phyloP scores from a whole-genome alignment of 2,329 filamentous ascomycete species.

The Hypoxylon sp. region DNA sequence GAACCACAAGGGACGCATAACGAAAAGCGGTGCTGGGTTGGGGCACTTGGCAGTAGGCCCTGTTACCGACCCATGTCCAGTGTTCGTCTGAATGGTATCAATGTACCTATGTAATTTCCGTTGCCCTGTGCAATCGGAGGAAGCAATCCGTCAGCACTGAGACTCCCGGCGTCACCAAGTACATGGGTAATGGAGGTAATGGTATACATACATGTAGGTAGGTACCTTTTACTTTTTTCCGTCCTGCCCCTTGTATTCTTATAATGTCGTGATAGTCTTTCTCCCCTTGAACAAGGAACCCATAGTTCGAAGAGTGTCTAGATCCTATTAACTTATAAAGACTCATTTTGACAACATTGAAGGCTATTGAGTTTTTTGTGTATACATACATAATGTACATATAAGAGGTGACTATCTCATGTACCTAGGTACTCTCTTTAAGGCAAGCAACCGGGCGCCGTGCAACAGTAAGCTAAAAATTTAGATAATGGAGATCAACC shows the following conservation, averaged over 20 bases:
- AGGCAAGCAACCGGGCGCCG: constrained; percentile 12
- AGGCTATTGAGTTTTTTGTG: constrained; percentile 6
- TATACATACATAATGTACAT: no score
- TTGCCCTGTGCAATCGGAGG: constrained; percentile 47
- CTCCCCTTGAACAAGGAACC: constrained; percentile 7
- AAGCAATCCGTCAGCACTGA: constrained; percentile 32
- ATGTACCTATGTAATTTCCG: constrained; percentile 44
- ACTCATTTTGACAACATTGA: not conserved
- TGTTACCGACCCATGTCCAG: constrained; percentile 7
- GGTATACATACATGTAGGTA: not conserved
- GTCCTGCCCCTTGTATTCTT: constrained; percentile 18
- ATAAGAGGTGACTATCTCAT: not conserved
- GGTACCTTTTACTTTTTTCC: constrained; percentile 8
- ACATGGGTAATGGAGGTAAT: not conserved
- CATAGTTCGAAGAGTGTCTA: constrained; percentile 3
- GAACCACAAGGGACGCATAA: constrained; percentile 8
- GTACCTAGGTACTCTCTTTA: not conserved
- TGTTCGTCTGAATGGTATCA: constrained; percentile 9
- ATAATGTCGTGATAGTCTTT: constrained; percentile 5
- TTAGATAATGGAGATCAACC: constrained; percentile 28
- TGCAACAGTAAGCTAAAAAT: constrained; percentile 21
- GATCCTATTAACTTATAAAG: constrained; percentile 7
- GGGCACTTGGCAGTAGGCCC: constrained; percentile 29
- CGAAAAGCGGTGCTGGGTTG: constrained; percentile 34
- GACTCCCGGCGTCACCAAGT: constrained; percentile 12